A percentile compares a stretch with the other conserved stretches of the same genome.
Evolutionary conservation across 2,329 filamentous ascomycete species (phyloP).

Genomic region (Cadophora sp.): DNA sequence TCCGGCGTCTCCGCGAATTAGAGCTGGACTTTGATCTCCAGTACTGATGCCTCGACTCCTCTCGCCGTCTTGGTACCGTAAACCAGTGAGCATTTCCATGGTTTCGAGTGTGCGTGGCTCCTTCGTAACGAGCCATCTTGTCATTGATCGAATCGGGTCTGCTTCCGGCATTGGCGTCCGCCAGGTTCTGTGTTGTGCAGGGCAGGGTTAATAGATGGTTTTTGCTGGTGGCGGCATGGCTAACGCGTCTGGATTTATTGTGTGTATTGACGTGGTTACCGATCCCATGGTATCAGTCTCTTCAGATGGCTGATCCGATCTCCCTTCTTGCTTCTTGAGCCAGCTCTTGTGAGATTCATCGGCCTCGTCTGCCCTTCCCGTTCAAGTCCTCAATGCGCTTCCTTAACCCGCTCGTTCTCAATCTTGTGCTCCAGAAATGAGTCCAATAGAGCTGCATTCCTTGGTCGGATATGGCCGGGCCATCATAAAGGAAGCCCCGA

Average conservation of each 20-base stretch:
- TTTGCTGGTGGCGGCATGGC: slow-evolving; percentile 72
- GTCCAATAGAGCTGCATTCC: slow-evolving; percentile 83
- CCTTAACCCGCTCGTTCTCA: slow-evolving; percentile 86
- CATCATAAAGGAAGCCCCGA: slow-evolving; percentile 93
- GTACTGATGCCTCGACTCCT: slow-evolving; percentile 87
- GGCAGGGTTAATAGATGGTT: slow-evolving; percentile 67
- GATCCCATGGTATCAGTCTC: slow-evolving; percentile 47
- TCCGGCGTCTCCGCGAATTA: slow-evolving; percentile 86
- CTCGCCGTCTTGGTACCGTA: slow-evolving; percentile 88
- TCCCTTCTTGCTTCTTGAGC: slow-evolving; percentile 62
- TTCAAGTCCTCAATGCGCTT: slow-evolving; percentile 86
- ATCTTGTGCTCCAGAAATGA: slow-evolving; percentile 97
- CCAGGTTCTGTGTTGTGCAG: slow-evolving; percentile 82
- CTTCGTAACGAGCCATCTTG: slow-evolving; percentile 85
- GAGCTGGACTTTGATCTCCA: slow-evolving; percentile 78
- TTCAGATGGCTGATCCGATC: slow-evolving; percentile 56
- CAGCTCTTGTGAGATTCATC: slow-evolving; percentile 70
- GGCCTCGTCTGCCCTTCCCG: slow-evolving; percentile 80
- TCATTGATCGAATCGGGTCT: slow-evolving; percentile 80
- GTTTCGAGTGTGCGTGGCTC: slow-evolving; percentile 79
- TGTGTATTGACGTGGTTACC: slow-evolving; percentile 38
- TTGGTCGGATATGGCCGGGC: slow-evolving; percentile 88
- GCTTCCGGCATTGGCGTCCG: slow-evolving; percentile 70
- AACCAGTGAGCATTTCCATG: slow-evolving; percentile 91
- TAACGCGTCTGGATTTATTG: slow-evolving; percentile 50